Base-by-base conservation (phyloP, 2,329 filamentous ascomycete species). In the Talaromyces sp. region DNA sequence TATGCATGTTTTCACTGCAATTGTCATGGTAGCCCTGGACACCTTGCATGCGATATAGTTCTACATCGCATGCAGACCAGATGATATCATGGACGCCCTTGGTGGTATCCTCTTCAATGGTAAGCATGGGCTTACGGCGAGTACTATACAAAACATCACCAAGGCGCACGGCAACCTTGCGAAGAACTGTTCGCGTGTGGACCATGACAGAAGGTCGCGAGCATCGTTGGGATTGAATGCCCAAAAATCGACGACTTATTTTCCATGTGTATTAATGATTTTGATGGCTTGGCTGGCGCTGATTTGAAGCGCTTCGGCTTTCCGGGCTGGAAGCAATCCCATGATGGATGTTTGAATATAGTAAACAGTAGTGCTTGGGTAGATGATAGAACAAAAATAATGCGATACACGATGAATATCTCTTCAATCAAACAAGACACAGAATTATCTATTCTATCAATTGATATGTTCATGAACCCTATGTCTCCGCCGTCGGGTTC, bases 201-300 rank as follows among this genome's bases (percentile, higher is more conserved):
- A 76, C 73, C 77, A 79, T 79, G 45, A 79, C 25, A 79, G 68
- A 63, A 71, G 76, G 49, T 77, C 75, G 56, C 73, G 64, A 31
- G 69, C 40, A 59, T 77, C 71, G n/a, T 59, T 72, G 15, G 79
- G 72, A 11, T 79, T 77, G 66, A 83, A 80, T 2, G 79, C 80
- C 80, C 80, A 84, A 54, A 82, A 82, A 69, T 84, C 82, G 47
- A 84, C 74, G 22, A 84, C 82, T 72, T 84, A 82, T 61, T 81
- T 80, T 61, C 82, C 82, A 65, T 79, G 71, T 1, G 81, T 82
- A 71, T 84, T 83, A 70, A 76, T 78, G 64, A 83, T 76, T 65
- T 78, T 82, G 67, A 83, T 74, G 45, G 73, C 76, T 67, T 83
- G 80, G 36, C 74, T 74, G 5, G 69, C 63, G 19, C 68, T 69